Base-by-base conservation (phyloP, 2,329 filamentous ascomycete genomes). In the Pleoardoris graminearum region DNA sequence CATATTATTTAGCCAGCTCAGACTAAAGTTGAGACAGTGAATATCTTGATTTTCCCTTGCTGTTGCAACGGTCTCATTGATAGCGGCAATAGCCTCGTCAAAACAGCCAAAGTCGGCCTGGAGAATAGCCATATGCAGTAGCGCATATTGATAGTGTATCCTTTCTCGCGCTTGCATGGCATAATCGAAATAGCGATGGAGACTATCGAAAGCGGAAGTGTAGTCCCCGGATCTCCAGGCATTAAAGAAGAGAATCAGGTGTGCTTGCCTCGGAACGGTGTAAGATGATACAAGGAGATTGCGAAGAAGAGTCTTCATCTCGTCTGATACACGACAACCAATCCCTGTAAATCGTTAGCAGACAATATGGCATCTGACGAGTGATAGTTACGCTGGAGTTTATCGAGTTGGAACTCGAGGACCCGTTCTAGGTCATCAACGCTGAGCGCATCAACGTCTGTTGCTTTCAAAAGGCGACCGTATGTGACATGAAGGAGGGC, bases 161-260 rank as follows among this genome's bases (percentile, higher is more conserved):
- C 89, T 86, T 64, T 96, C 89, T 54, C 86, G 80, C 60, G 86
- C 89, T 65, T 94, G 89, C 85, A 95, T 91, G 1, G 92, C 94
- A 73, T 96, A 97, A 72, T 99, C 94, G 65, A 97, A 99, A 72
- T 97, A 99, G 46, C 91, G 87, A 71, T 97, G 92, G 17, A 99
- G 80, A 60, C 87, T 87, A 66, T 99, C 93, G 68, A 97, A 94
- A 0, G 94, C 89, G 0, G 89, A 90, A 11, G 89, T 86, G 66
- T 93, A 95, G 72, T 97, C 91, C 4, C 93, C 93, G 3, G 91
- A 86, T 69, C 88, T 85, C 93, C 92, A 97, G 0, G 91, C 85
- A 71, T 99, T 92, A 12, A 97, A 85, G 67, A 96, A 97, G 83
- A 81, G 85, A 7, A 94, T 80, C 63, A 95, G 91, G 69, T 94